Evolutionary conservation across 148 eudicot species (phyloP).

Genomic region (Camellia sinensis): DNA sequence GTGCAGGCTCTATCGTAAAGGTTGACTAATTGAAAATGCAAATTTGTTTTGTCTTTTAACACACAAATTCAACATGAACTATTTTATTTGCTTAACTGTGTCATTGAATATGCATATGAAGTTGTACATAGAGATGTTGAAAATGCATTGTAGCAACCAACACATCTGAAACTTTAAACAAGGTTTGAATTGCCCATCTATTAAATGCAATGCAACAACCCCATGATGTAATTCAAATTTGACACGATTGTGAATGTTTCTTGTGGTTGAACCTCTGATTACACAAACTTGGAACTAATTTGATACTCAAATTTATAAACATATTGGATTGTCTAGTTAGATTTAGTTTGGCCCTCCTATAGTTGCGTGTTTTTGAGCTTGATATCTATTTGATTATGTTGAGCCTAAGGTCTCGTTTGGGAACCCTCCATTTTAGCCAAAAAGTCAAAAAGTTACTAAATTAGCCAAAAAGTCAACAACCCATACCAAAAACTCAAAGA

Average conservation of each 20-base stretch:
- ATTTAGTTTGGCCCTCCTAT: neutral
- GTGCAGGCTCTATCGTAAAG: constrained; percentile 90
- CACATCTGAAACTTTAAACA: neutral
- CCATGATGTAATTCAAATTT: neutral
- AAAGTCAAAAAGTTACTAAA: no score
- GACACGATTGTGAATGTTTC: neutral
- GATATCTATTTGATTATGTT: neutral
- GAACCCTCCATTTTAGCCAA: no score
- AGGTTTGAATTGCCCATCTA: neutral
- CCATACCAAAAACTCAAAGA: no score
- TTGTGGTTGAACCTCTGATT: neutral
- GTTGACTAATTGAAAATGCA: constrained; percentile 29
- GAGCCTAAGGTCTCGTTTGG: no score
- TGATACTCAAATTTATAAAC: neutral
- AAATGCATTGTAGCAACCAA: neutral
- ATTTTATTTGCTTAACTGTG: neutral
- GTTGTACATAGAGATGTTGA: neutral
- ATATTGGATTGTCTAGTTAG: neutral
- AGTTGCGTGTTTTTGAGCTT: neutral
- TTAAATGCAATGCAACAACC: no score
- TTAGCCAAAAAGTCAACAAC: no score
- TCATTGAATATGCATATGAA: neutral
- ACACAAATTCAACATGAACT: neutral
- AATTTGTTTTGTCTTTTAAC: neutral
- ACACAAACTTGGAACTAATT: neutral